phyloP scores from a whole-genome alignment of 805 yeast species.

The Nakazawaea wickerhamii region DNA sequence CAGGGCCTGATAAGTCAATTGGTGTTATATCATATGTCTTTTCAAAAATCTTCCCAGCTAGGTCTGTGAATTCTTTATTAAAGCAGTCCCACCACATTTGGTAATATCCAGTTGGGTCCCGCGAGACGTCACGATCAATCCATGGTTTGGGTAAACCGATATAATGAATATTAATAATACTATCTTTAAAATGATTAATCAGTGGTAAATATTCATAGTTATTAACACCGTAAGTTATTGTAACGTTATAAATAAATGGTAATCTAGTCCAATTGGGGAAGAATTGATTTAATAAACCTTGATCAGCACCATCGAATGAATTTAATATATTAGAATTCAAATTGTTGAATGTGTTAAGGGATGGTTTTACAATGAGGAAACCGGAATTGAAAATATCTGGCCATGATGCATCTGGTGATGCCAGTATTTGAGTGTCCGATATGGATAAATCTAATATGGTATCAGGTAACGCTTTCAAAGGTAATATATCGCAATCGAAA shows the following conservation, averaged over 20 bases:
- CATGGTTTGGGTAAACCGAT: constrained; percentile 64
- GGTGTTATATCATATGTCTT: not conserved
- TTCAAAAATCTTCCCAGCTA: constrained; percentile 16
- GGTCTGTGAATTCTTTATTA: constrained; percentile 16
- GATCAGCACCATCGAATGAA: constrained; percentile 88
- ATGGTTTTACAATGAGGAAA: constrained; percentile 50
- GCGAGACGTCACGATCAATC: constrained; percentile 22
- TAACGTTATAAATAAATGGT: constrained; percentile 83
- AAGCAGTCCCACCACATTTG: constrained; percentile 27
- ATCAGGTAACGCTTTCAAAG: constrained; percentile 29
- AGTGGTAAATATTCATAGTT: constrained; percentile 31
- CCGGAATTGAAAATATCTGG: constrained; percentile 89
- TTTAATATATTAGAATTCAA: constrained; percentile 30
- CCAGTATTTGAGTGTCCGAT: constrained; percentile 28
- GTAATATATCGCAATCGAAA: constrained; percentile 62
- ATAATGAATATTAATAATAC: constrained; percentile 55
- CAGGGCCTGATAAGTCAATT: constrained; percentile 20
- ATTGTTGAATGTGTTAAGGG: constrained; percentile 31
- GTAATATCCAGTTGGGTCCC: constrained; percentile 19
- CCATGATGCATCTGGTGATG: constrained; percentile 85
- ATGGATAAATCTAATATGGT: constrained; percentile 18
- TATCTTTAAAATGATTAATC: constrained; percentile 20
- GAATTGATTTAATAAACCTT: constrained; percentile 78
- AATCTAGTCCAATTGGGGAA: constrained; percentile 46
- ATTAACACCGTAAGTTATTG: constrained; percentile 29